Conservation (phyloP, 139 green algal species). For the Chlamydomonas incerta region DNA sequence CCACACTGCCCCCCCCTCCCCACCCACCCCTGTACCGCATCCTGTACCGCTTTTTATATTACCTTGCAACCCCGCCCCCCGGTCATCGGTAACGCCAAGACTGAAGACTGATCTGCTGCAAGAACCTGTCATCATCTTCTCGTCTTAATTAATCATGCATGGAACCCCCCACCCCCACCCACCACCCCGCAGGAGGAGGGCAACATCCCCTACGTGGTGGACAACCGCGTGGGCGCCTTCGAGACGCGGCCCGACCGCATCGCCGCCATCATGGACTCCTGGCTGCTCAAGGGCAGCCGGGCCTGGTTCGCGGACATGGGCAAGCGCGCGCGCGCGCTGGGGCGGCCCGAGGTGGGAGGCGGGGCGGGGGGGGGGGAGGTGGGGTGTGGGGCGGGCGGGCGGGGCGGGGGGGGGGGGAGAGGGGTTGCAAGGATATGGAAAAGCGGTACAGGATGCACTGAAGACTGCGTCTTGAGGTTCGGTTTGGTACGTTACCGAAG, state of each 20-base stretch:
- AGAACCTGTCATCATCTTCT: no score
- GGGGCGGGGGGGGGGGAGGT: not conserved
- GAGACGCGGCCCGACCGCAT: conserved; percentile 78
- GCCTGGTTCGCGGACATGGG: conserved; percentile 69
- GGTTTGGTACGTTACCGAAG: no score
- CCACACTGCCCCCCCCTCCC: no score
- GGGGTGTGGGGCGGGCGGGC: not conserved
- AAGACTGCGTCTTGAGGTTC: no score
- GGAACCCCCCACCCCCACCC: no score
- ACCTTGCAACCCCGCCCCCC: no score
- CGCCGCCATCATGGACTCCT: conserved; percentile 78
- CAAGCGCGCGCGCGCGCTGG: conserved; percentile 59
- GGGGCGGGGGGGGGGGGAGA: not conserved
- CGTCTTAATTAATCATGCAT: no score
- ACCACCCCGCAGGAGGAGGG: conserved; percentile 87
- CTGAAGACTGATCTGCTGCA: no score
- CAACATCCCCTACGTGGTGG: conserved; percentile 96
- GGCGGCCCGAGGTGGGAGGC: conserved; percentile 53
- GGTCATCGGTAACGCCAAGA: no score
- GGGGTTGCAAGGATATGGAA: not conserved
- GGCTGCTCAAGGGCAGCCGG: conserved; percentile 61
- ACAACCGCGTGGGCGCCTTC: conserved; percentile 86
- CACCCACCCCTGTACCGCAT: no score
- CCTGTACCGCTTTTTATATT: no score
- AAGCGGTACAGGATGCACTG: no score